These are phyloP conservation scores for Babesia bovis DNA, from an alignment of 169 alveolate genomes.

Conservation along the genomic window DNA sequence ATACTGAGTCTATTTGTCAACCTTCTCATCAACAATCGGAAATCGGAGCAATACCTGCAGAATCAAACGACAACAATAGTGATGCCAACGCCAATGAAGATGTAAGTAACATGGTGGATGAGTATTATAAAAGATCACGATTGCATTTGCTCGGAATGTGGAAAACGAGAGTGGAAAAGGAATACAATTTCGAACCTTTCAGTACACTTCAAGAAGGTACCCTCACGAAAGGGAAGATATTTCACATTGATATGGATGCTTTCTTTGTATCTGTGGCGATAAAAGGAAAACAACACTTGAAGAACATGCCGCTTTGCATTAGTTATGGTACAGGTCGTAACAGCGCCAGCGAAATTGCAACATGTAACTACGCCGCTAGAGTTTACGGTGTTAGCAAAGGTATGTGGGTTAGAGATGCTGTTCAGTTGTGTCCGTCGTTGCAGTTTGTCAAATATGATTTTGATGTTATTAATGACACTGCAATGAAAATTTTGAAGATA, in stretches of 20 bases:
- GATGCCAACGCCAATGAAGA: neutral
- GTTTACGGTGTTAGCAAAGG: slow-evolving; percentile 27
- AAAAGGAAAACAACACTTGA: slow-evolving; percentile 16
- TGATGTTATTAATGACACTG: slow-evolving; percentile 35
- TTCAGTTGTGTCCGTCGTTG: slow-evolving; percentile 16
- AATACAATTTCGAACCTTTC: slow-evolving; percentile 26
- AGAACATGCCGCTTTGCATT: slow-evolving; percentile 13
- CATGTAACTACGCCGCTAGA: slow-evolving; percentile 30
- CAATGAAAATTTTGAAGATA: slow-evolving; percentile 23
- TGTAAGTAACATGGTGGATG: neutral
- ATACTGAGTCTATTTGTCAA: neutral
- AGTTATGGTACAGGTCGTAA: slow-evolving; percentile 36
- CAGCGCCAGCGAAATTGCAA: slow-evolving; percentile 40
- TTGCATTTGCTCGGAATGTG: slow-evolving; percentile 27
- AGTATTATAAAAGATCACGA: slow-evolving; percentile 23
- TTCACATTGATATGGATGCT: slow-evolving; percentile 44
- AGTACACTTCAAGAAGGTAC: slow-evolving; percentile 10
- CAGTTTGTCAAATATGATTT: slow-evolving; percentile 34
- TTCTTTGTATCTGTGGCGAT: slow-evolving; percentile 34
- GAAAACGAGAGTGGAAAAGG: slow-evolving; percentile 21
- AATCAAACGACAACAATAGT: neutral
- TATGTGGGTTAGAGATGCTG: slow-evolving; percentile 34
- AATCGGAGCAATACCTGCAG: neutral
- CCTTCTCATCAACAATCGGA: neutral
- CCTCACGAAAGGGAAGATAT: slow-evolving; percentile 16